Conservation (phyloP, 2,329 filamentous ascomycete genomes). For the Alternaria dauci region DNA sequence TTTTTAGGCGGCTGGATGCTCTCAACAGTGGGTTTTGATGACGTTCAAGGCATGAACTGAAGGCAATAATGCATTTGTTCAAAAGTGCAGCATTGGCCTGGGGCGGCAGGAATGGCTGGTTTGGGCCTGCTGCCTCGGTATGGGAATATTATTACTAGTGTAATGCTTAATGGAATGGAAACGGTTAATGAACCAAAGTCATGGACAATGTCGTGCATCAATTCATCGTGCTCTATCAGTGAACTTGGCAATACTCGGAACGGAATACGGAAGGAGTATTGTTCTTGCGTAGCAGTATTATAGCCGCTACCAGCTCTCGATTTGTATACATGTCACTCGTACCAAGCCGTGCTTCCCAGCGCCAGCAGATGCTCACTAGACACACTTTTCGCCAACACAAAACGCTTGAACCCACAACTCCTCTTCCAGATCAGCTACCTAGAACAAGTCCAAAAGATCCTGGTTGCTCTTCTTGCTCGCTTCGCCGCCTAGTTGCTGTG, state of each 20-base stretch:
- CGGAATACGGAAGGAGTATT: neutral
- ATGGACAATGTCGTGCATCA: neutral
- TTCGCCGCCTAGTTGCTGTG: constrained; percentile 63
- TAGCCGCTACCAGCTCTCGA: neutral
- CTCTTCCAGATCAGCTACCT: constrained; percentile 21
- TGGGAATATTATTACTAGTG: constrained; percentile 36
- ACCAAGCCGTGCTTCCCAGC: neutral
- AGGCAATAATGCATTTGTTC: constrained; percentile 9
- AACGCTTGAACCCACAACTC: constrained; percentile 1
- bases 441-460: constrained; percentile 65
- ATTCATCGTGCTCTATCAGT: neutral
- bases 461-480: constrained; percentile 65
- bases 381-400: neutral
- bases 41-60: neutral
- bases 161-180: constrained; percentile 47
- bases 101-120: constrained; percentile 7
- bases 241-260: neutral
- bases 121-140: neutral
- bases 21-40: constrained; percentile 21
- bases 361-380: constrained; percentile 1
- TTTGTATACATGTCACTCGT: neutral
- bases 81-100: constrained; percentile 1
- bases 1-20: constrained; percentile 30
- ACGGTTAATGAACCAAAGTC: constrained; percentile 10
- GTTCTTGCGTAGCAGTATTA: neutral